Percentiles rank a stretch among this genome's conserved stretches.
These are phyloP conservation scores for Litsea cubeba DNA, from an alignment of 164 flowering plant species.

Conservation along the genomic window DNA sequence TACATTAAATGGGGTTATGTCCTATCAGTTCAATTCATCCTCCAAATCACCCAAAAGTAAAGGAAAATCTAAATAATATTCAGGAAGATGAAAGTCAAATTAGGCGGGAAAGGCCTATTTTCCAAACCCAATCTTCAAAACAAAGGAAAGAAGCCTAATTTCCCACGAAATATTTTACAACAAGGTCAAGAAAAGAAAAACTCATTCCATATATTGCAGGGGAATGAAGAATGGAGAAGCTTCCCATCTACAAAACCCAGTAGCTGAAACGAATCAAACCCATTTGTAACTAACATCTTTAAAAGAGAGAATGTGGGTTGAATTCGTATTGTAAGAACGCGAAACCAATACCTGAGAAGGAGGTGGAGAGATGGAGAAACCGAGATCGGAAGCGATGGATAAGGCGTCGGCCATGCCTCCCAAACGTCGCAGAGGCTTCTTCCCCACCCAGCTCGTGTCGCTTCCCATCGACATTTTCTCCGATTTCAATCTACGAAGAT, in stretches of 20 bases:
- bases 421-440: constrained; percentile 66
- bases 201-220: too few species aligned
- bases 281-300: not conserved
- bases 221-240: too few species aligned
- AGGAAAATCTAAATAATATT: not conserved
- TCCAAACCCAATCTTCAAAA: not conserved
- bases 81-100: not conserved
- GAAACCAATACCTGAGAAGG: not conserved
- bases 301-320: not conserved
- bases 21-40: not conserved
- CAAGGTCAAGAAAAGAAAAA: not conserved
- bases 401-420: constrained; percentile 97
- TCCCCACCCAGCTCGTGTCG: constrained; percentile 72
- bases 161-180: not conserved
- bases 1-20: not conserved
- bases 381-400: constrained; percentile 85
- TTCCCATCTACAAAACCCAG: not conserved
- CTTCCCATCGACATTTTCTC: constrained; percentile 42
- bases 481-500: too few species aligned
- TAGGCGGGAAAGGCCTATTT: not conserved
- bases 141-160: not conserved
- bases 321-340: not conserved
- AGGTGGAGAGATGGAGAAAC: constrained; percentile 51
- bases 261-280: not conserved
- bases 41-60: not conserved